Evolutionary conservation across 495 filamentous ascomycete genomes (phyloP).

Genomic region (Trypethelium eluteriae): DNA sequence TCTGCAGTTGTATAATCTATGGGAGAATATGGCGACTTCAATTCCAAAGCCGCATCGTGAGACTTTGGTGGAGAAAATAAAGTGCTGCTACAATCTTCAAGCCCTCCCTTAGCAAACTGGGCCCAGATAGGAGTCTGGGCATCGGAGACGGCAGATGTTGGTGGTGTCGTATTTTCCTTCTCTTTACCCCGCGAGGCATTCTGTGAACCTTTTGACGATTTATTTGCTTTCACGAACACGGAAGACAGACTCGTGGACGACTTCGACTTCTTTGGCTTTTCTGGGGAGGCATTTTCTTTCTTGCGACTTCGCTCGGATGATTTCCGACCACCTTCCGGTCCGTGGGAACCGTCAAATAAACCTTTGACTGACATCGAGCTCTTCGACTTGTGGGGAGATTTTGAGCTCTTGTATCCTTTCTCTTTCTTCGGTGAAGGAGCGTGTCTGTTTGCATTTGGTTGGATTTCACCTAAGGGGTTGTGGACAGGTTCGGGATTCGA

Average conservation of each 20-base stretch:
- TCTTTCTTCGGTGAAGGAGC: slow-evolving; percentile 5
- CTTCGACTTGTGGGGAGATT: background rate
- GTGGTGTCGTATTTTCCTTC: slow-evolving; percentile 68
- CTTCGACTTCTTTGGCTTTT: slow-evolving; percentile 73
- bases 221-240: slow-evolving; percentile 54
- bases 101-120: slow-evolving; percentile 48
- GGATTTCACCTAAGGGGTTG: background rate
- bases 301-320: slow-evolving; percentile 38
- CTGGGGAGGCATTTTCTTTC: slow-evolving; percentile 38
- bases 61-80: slow-evolving; percentile 3
- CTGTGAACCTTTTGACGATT: slow-evolving; percentile 46
- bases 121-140: slow-evolving; percentile 69
- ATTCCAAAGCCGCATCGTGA: background rate
- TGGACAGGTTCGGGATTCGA: background rate
- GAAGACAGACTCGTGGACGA: slow-evolving; percentile 70
- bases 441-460: background rate
- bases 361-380: background rate
- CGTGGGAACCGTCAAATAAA: background rate
- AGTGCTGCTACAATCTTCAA: slow-evolving; percentile 37
- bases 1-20: background rate
- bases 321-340: background rate
- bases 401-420: background rate
- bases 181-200: slow-evolving; percentile 46
- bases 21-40: background rate
- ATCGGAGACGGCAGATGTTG: slow-evolving; percentile 44